Conservation (phyloP, 2,329 filamentous ascomycete species). For the Penicillium oxalicum region DNA sequence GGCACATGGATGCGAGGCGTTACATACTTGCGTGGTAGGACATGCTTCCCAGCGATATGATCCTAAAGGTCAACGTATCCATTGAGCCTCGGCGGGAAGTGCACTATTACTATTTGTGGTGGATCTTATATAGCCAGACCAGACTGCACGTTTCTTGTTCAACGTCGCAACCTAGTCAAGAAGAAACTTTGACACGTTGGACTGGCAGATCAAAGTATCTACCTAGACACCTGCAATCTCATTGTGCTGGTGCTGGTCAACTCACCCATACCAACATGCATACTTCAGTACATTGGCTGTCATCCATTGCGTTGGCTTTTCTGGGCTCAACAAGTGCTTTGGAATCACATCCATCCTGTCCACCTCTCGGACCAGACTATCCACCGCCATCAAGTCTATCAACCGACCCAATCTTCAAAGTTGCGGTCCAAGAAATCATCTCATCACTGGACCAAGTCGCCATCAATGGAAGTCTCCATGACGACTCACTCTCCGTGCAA, state of each 20-base stretch:
- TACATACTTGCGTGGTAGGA: not conserved
- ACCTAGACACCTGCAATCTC: too few relatives aligned
- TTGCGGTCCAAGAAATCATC: conserved; percentile 2
- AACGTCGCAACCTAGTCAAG: too few relatives aligned
- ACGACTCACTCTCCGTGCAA: conserved; percentile 9
- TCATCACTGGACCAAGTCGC: conserved; percentile 1
- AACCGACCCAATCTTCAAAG: conserved; percentile 1
- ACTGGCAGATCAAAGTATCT: too few relatives aligned
- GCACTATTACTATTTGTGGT: too few relatives aligned
- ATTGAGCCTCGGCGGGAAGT: too few relatives aligned
- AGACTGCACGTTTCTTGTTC: too few relatives aligned
- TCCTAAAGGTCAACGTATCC: too few relatives aligned
- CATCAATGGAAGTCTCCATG: not conserved
- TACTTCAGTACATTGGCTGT: not conserved
- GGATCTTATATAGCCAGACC: too few relatives aligned
- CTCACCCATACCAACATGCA: not conserved
- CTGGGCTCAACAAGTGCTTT: not conserved
- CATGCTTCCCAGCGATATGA: too few relatives aligned
- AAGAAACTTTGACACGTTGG: too few relatives aligned
- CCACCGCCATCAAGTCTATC: conserved; percentile 4
- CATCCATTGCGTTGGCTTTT: not conserved
- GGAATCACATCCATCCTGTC: not conserved
- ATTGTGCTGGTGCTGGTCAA: not conserved
- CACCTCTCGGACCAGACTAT: conserved; percentile 7
- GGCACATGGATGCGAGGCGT: not conserved